Conservation (phyloP, 495 filamentous ascomycete genomes). For the Bacidia gigantensis region DNA sequence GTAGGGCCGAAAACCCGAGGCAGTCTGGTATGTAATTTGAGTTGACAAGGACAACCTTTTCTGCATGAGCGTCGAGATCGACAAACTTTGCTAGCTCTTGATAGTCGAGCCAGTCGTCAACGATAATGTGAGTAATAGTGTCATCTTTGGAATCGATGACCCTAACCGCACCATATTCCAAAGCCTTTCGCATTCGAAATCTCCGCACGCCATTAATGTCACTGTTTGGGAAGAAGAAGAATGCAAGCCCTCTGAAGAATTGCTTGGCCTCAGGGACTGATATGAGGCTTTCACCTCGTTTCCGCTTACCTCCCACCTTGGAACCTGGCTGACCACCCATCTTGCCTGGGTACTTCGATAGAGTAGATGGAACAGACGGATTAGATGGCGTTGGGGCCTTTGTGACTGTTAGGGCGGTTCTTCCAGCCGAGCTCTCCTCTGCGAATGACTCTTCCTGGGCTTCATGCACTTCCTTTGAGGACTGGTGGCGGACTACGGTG, state of each 20-base stretch:
- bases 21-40: constrained; percentile 73
- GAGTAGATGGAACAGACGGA: not conserved
- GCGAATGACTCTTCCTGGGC: not conserved
- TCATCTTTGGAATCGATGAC: constrained; percentile 34
- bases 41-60: constrained; percentile 49
- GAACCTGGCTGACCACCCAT: constrained; percentile 20
- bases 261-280: constrained; percentile 43
- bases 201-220: constrained; percentile 52
- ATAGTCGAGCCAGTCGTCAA: constrained; percentile 56
- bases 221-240: constrained; percentile 75
- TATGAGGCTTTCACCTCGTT: constrained; percentile 26
- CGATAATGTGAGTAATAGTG: constrained; percentile 59
- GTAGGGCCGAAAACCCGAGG: constrained; percentile 42
- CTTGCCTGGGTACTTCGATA: not conserved
- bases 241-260: constrained; percentile 50
- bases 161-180: constrained; percentile 64
- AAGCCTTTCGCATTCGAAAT: constrained; percentile 57
- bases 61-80: constrained; percentile 34
- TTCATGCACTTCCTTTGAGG: not conserved
- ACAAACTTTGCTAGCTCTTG: constrained; percentile 50
- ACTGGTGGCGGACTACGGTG: not conserved
- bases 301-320: constrained; percentile 32
- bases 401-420: constrained; percentile 12
- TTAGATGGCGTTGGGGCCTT: not conserved
- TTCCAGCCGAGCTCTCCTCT: not conserved